Conservation (phyloP, 2,329 filamentous ascomycete genomes). For the Beauveria medogensis region DNA sequence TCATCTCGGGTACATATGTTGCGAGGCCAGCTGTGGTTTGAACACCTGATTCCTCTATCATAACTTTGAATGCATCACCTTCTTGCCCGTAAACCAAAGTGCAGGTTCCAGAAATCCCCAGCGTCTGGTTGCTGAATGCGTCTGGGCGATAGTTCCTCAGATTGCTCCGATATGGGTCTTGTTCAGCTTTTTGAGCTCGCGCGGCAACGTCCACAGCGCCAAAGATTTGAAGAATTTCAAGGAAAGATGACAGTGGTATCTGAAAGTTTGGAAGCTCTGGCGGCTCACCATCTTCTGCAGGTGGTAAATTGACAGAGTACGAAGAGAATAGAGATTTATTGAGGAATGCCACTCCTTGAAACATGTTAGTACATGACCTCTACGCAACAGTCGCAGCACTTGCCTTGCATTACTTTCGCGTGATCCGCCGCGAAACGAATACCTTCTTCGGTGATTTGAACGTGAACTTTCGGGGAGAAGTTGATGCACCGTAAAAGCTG, state of each 20-base stretch:
- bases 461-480: conserved; percentile 49
- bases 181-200: conserved; percentile 49
- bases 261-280: conserved; percentile 63
- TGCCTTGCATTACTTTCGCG: conserved; percentile 83
- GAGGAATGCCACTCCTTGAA: conserved; percentile 58
- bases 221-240: conserved; percentile 94
- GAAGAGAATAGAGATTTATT: conserved; percentile 83
- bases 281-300: conserved; percentile 29
- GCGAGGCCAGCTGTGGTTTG: conserved; percentile 84
- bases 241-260: conserved; percentile 75
- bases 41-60: conserved; percentile 77
- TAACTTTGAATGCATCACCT: conserved; percentile 74
- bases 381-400: neutral
- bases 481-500: conserved; percentile 51
- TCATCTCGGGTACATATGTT: conserved; percentile 71
- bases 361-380: conserved; percentile 5
- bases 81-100: conserved; percentile 67
- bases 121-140: conserved; percentile 74
- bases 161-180: conserved; percentile 54
- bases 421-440: conserved; percentile 85
- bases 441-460: conserved; percentile 75
- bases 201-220: conserved; percentile 65
- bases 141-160: conserved; percentile 55
- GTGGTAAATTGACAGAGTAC: conserved; percentile 58
- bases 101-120: conserved; percentile 81